Evolutionary conservation across 176 grass and related monocot species (phyloP).

Genomic region (Phoenix dactylifera): DNA sequence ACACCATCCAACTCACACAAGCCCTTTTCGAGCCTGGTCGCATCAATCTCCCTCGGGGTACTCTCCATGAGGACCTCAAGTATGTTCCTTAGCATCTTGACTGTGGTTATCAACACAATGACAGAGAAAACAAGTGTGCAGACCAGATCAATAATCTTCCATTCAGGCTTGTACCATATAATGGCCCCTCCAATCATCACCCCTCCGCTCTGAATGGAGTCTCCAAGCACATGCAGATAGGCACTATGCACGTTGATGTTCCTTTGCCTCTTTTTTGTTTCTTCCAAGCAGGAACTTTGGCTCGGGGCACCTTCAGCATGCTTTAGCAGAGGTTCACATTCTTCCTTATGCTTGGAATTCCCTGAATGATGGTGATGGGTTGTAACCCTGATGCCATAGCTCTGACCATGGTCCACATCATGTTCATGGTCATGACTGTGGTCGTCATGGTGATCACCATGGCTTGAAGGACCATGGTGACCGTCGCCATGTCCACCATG

Average conservation of each 20-base stretch:
- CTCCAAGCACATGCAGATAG: slow-evolving; percentile 10
- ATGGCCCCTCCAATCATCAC: slow-evolving; percentile 9
- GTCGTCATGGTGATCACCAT: background rate
- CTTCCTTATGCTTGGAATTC: background rate
- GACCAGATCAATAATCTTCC: slow-evolving; percentile 6
- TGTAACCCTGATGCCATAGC: background rate
- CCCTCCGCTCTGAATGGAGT: slow-evolving; percentile 6
- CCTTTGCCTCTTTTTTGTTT: background rate
- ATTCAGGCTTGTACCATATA: slow-evolving; percentile 3
- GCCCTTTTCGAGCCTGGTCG: slow-evolving; percentile 1
- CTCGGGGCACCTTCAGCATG: background rate
- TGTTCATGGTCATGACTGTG: background rate
- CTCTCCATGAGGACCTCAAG: slow-evolving; percentile 14
- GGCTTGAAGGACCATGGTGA: background rate
- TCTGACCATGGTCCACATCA: background rate
- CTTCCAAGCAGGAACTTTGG: too few species aligned
- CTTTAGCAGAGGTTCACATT: background rate
- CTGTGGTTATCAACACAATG: slow-evolving; percentile 3
- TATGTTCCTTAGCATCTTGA: slow-evolving; percentile 11
- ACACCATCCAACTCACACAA: slow-evolving; percentile 2
- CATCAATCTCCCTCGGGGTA: slow-evolving; percentile 2
- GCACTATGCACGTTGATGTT: slow-evolving; percentile 4
- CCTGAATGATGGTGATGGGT: too few species aligned
- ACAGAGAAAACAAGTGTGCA: slow-evolving; percentile 10
- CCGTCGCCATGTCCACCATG: background rate